Evolutionary conservation across 2,329 filamentous ascomycete species (phyloP).

Genomic region (Septoria petroselini): DNA sequence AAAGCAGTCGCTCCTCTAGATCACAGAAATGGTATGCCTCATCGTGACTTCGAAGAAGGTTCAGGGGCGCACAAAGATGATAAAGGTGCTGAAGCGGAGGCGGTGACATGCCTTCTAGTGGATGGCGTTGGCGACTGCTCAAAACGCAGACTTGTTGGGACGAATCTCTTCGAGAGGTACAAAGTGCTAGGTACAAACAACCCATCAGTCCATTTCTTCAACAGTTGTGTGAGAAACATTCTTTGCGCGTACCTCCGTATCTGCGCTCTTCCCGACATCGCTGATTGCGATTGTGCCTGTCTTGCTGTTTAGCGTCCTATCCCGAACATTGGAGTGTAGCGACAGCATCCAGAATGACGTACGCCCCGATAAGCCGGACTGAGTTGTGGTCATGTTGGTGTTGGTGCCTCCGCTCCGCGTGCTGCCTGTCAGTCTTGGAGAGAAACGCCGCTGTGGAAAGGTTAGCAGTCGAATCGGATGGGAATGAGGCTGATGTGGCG

Average conservation of each 20-base stretch:
- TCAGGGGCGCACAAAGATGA: too few species aligned
- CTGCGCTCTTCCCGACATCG: conserved; percentile 8
- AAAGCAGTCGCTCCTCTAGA: too few species aligned
- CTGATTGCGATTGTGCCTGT: conserved; percentile 9
- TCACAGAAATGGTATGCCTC: too few species aligned
- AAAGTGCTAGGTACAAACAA: too few species aligned
- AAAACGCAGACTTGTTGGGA: too few species aligned
- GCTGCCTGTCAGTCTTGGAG: not conserved
- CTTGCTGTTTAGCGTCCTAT: not conserved
- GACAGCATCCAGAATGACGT: conserved; percentile 1
- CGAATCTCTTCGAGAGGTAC: too few species aligned
- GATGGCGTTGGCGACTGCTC: too few species aligned
- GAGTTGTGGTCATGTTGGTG: not conserved
- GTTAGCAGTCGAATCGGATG: not conserved
- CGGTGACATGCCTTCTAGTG: too few species aligned
- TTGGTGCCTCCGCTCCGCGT: not conserved
- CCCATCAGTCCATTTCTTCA: not conserved
- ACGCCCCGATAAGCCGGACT: conserved; percentile 6
- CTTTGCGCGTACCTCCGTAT: conserved; percentile 2
- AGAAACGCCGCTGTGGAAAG: conserved; percentile 6
- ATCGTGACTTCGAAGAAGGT: too few species aligned
- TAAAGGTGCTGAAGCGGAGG: too few species aligned
- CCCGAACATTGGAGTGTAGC: not conserved
- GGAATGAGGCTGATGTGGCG: not conserved
- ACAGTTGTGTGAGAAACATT: not conserved